These are phyloP conservation scores for Lachnellula cervina DNA, from an alignment of 2,329 filamentous ascomycete genomes.

Conservation along the genomic window DNA sequence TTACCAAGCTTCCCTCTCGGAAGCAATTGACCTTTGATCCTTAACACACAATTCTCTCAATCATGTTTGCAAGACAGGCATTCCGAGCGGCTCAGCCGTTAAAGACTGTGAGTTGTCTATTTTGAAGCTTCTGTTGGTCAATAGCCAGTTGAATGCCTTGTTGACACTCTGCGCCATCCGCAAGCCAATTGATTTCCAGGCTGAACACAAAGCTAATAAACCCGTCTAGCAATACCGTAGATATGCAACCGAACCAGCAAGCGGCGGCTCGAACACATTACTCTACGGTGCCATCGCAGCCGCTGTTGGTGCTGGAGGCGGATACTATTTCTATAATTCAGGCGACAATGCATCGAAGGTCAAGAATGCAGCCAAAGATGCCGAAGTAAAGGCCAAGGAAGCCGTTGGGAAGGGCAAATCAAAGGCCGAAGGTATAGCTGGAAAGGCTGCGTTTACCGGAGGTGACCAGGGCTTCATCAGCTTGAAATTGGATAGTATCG, in stretches of 20 bases:
- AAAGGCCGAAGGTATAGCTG: slow-evolving; percentile 24
- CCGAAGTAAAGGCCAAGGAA: slow-evolving; percentile 49
- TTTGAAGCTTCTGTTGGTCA: neutral
- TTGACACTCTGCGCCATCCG: neutral
- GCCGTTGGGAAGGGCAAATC: slow-evolving; percentile 29
- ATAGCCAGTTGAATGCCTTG: neutral
- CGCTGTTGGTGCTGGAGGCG: slow-evolving; percentile 50
- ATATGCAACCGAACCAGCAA: slow-evolving; percentile 63
- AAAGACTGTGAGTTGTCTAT: slow-evolving; percentile 52
- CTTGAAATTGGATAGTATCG: slow-evolving; percentile 72
- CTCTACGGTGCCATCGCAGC: slow-evolving; percentile 58
- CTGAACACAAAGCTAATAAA: slow-evolving; percentile 2
- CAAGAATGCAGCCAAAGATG: slow-evolving; percentile 50
- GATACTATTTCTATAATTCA: slow-evolving; percentile 47
- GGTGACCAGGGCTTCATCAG: slow-evolving; percentile 86
- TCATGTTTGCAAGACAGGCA: slow-evolving; percentile 63
- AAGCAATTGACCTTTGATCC: no score
- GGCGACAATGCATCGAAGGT: slow-evolving; percentile 48
- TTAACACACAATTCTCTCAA: slow-evolving; percentile 24
- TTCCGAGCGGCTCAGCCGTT: slow-evolving; percentile 62
- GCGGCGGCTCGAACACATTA: slow-evolving; percentile 48
- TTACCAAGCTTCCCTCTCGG: no score
- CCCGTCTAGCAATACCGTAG: slow-evolving; percentile 53
- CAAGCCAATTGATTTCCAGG: slow-evolving; percentile 1
- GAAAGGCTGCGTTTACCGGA: slow-evolving; percentile 60